Conservation (phyloP, 257 asterid species). For the Solanum chaucha region DNA sequence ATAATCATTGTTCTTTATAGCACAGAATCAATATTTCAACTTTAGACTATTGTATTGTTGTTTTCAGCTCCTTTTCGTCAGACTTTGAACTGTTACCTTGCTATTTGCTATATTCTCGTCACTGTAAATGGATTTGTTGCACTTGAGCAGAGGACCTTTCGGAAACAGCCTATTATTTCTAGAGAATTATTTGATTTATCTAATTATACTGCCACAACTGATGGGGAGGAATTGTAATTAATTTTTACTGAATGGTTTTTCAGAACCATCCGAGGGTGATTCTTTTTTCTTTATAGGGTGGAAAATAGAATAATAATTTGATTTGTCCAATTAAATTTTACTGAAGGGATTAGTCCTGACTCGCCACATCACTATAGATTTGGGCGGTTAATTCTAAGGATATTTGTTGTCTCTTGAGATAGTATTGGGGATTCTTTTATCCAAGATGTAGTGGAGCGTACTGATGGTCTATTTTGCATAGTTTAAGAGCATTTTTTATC, state of each 20-base stretch:
- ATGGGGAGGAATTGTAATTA: background rate
- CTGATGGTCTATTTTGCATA: too few species aligned
- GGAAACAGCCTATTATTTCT: background rate
- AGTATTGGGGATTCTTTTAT: rapidly evolving
- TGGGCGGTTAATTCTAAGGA: background rate
- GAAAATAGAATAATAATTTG: too few species aligned
- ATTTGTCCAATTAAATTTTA: too few species aligned
- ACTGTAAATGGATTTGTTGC: background rate
- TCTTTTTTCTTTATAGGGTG: too few species aligned
- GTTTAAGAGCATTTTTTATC: too few species aligned
- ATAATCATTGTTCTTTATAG: background rate
- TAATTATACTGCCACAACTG: background rate
- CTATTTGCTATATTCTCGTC: background rate
- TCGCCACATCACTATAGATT: background rate
- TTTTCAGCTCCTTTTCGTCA: background rate
- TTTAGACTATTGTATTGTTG: background rate
- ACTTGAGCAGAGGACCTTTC: background rate
- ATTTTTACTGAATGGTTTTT: background rate
- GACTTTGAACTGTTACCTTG: background rate
- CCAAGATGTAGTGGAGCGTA: too few species aligned
- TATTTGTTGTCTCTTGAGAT: background rate
- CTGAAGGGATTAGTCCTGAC: too few species aligned
- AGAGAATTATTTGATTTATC: background rate
- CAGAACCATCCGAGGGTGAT: too few species aligned
- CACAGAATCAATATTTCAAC: background rate